Percentiles rank a stretch among this genome's conserved stretches.
These are phyloP conservation scores for Phytophthora crassamura DNA, from an alignment of 352 stramenopile genomes.

Conservation along the genomic window DNA sequence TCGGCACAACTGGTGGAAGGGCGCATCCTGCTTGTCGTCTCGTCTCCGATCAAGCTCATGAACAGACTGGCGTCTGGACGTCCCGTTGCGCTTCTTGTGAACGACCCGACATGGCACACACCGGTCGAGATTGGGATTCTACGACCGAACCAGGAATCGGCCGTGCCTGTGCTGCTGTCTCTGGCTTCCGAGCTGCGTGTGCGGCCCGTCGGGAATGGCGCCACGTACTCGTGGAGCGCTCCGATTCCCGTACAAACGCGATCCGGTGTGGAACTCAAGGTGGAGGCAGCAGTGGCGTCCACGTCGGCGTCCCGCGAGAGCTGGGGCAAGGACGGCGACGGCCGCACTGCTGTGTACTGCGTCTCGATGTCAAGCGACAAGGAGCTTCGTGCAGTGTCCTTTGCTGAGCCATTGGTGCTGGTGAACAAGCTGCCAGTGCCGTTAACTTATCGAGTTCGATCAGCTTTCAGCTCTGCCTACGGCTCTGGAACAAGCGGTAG, in stretches of 20 bases:
- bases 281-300: slow-evolving; percentile 58
- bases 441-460: slow-evolving; percentile 64
- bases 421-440: slow-evolving; percentile 83
- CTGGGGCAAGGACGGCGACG: slow-evolving; percentile 21
- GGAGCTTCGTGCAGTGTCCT: slow-evolving; percentile 65
- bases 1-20: slow-evolving; percentile 77
- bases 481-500: slow-evolving; percentile 39
- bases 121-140: slow-evolving; percentile 79
- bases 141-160: slow-evolving; percentile 61
- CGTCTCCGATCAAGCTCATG: slow-evolving; percentile 80
- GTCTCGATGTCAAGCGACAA: slow-evolving; percentile 72
- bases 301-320: slow-evolving; percentile 31
- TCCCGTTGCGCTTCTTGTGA: slow-evolving; percentile 78
- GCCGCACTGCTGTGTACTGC: slow-evolving; percentile 66
- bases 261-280: slow-evolving; percentile 61
- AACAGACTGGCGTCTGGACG: slow-evolving; percentile 65
- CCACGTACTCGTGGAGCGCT: slow-evolving; percentile 70
- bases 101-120: slow-evolving; percentile 77
- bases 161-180: slow-evolving; percentile 74
- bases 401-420: slow-evolving; percentile 77
- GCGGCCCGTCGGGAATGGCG: slow-evolving; percentile 48
- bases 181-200: slow-evolving; percentile 75
- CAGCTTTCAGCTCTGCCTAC: slow-evolving; percentile 43
- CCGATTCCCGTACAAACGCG: slow-evolving; percentile 81
- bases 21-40: slow-evolving; percentile 79